Percentiles rank a stretch among this genome's conserved stretches.
These are phyloP conservation scores for Talaromyces sp. DNA, from an alignment of 2,329 filamentous ascomycete species.

Conservation along the genomic window DNA sequence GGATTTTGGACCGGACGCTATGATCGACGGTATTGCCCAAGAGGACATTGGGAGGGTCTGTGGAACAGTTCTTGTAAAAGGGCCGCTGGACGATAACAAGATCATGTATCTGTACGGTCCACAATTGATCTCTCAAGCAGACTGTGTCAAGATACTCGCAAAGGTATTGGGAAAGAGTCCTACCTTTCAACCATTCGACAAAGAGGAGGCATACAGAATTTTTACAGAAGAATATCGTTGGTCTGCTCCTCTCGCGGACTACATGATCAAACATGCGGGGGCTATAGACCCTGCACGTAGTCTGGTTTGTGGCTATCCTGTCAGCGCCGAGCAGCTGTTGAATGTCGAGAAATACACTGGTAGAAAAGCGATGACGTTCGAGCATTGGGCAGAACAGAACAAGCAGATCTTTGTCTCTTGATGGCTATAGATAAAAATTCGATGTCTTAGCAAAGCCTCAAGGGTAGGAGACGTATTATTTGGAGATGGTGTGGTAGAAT, in stretches of 20 bases:
- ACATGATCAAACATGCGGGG: neutral
- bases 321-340: neutral
- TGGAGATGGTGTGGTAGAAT: neutral
- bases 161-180: slow-evolving; percentile 29
- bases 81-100: slow-evolving; percentile 25
- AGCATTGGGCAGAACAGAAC: neutral
- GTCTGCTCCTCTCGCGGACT: neutral
- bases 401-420: neutral
- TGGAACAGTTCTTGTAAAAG: neutral
- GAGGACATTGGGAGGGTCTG: neutral
- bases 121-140: slow-evolving; percentile 29
- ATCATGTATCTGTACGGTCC: slow-evolving; percentile 40
- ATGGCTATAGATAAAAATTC: no score
- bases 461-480: no score
- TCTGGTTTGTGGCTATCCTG: neutral
- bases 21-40: neutral
- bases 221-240: neutral
- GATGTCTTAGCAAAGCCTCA: no score
- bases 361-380: neutral
- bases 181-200: neutral
- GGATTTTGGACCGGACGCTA: neutral
- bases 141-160: slow-evolving; percentile 30
- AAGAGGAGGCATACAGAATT: neutral
- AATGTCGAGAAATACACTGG: neutral
- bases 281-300: neutral